Evolutionary conservation across 306 rosid genomes (phyloP).

Genomic region (Acacia crassicarpa): DNA sequence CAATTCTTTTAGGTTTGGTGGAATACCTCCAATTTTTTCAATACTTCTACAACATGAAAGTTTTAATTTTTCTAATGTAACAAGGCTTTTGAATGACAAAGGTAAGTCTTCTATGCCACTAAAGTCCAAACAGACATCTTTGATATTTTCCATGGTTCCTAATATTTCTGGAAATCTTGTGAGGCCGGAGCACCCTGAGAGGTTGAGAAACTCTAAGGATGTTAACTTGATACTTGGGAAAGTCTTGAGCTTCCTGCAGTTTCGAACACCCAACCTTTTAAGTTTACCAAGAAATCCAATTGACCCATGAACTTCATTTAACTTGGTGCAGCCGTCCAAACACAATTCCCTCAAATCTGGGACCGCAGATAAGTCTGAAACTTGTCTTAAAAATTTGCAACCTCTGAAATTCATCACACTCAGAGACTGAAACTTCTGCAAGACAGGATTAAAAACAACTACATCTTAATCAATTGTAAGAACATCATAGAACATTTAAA

Average conservation of each 20-base stretch:
- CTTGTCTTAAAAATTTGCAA: not conserved
- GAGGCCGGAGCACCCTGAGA: not conserved
- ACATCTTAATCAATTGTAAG: not conserved
- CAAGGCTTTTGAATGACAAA: not conserved
- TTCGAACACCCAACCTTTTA: not conserved
- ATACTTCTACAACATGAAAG: not conserved
- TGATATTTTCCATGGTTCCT: not conserved
- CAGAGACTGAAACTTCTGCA: not conserved
- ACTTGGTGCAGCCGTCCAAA: not conserved
- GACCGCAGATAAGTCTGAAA: not conserved
- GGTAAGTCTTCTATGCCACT: constrained; percentile 8
- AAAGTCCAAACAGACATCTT: not conserved
- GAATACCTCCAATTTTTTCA: not conserved
- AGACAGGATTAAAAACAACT: not conserved
- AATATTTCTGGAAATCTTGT: not conserved
- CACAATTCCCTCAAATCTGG: not conserved
- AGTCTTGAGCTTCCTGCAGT: not conserved
- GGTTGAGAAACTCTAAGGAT: not conserved
- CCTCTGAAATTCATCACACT: not conserved
- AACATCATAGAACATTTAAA: not conserved
- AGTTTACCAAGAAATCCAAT: constrained; percentile 13
- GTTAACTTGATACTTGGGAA: not conserved
- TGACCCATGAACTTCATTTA: not conserved
- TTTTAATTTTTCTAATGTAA: not conserved
- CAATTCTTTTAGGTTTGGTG: not conserved